phyloP scores from a whole-genome alignment of 2,329 filamentous ascomycete genomes.

The Penicillium sp. region DNA sequence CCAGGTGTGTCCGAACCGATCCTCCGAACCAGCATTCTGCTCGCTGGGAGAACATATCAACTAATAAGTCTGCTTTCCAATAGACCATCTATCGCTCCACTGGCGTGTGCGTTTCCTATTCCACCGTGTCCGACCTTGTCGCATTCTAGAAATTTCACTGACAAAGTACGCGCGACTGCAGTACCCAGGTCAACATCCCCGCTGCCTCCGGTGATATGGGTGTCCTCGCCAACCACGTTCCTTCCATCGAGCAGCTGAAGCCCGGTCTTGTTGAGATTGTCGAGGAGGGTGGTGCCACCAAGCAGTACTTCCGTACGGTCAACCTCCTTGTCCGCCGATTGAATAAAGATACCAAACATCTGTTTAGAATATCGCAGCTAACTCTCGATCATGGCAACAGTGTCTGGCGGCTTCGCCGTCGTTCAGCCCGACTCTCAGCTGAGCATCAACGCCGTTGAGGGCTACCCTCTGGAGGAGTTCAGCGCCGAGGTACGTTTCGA shows the following conservation, averaged over 20 bases:
- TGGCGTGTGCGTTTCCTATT: slow-evolving; percentile 56
- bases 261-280: slow-evolving; percentile 91
- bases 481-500: slow-evolving; percentile 61
- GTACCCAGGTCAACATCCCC: slow-evolving; percentile 95
- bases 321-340: slow-evolving; percentile 9
- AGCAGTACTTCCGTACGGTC: slow-evolving; percentile 94
- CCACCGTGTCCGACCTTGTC: slow-evolving; percentile 6
- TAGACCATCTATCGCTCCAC: slow-evolving; percentile 65
- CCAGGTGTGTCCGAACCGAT: slow-evolving; percentile 64
- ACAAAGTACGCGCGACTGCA: slow-evolving; percentile 61
- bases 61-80: slow-evolving; percentile 20
- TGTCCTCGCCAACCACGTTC: slow-evolving; percentile 98
- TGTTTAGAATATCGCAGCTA: slow-evolving; percentile 12
- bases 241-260: slow-evolving; percentile 97
- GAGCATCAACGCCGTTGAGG: slow-evolving; percentile 98
- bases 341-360: slow-evolving; percentile 1
- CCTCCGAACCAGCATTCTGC: slow-evolving; percentile 2
- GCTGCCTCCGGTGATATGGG: slow-evolving; percentile 99
- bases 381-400: slow-evolving; percentile 43
- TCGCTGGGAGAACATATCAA: slow-evolving; percentile 4
- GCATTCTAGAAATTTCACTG: slow-evolving; percentile 21
- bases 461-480: slow-evolving; percentile 91
- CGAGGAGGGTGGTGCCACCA: slow-evolving; percentile 80
- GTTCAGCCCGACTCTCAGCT: slow-evolving; percentile 91
- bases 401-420: slow-evolving; percentile 93